These are phyloP conservation scores for Penicillium paneum DNA, from an alignment of 2,329 filamentous ascomycete genomes.

Conservation along the genomic window DNA sequence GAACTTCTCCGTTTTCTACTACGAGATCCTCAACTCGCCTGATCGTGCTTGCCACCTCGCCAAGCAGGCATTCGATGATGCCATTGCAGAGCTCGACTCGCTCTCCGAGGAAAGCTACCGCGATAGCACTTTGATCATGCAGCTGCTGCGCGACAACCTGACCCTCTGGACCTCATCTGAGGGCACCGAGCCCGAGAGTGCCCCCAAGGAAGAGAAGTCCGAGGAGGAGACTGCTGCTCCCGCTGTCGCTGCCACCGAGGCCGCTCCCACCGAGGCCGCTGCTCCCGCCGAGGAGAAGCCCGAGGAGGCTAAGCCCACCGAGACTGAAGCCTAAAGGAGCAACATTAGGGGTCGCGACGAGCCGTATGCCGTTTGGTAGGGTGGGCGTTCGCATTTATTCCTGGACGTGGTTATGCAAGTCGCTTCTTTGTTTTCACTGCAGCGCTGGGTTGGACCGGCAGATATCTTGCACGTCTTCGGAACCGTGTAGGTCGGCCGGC, in stretches of 20 bases:
- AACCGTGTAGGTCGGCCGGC: constrained; percentile 39
- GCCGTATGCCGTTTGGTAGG: constrained; percentile 29
- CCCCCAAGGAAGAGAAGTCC: constrained; percentile 60
- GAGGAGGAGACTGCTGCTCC: constrained; percentile 42
- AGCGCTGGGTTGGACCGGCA: constrained; percentile 38
- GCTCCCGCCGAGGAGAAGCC: constrained; percentile 42
- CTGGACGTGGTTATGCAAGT: constrained; percentile 35
- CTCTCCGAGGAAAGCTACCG: constrained; percentile 97
- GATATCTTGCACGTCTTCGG: constrained; percentile 35
- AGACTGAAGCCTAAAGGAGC: constrained; percentile 35
- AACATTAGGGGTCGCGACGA: constrained; percentile 16
- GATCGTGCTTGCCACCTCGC: constrained; percentile 97
- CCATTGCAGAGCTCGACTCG: constrained; percentile 97
- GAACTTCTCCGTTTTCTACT: constrained; percentile 99
- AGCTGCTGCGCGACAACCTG: constrained; percentile 95
- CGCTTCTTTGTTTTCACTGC: constrained; percentile 33
- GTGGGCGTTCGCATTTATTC: constrained; percentile 36
- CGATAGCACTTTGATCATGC: constrained; percentile 99
- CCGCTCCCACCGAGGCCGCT: constrained; percentile 41
- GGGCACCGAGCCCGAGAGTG: constrained; percentile 65
- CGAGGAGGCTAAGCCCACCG: constrained; percentile 38
- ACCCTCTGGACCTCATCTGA: constrained; percentile 97
- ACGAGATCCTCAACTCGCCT: constrained; percentile 97
- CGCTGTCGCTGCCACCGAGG: constrained; percentile 3
- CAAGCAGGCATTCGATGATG: constrained; percentile 98